A percentile compares a stretch with the other conserved stretches of the same genome.
Evolutionary conservation across 805 yeast genomes (phyloP).

Genomic region (Tetrapisispora iriomotensis): DNA sequence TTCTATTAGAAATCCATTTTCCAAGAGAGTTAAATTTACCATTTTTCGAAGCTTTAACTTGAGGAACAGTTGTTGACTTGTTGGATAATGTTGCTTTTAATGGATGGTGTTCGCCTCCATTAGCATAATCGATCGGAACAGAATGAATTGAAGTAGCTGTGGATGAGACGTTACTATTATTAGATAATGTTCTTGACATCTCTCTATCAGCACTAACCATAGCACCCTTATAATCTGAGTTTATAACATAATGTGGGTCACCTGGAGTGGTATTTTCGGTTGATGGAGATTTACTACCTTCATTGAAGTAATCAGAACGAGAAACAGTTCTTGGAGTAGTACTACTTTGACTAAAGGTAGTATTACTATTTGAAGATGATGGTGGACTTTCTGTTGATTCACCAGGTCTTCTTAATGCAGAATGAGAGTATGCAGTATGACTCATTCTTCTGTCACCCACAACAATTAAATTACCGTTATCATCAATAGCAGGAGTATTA

Average conservation of each 20-base stretch:
- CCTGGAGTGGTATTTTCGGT: not conserved
- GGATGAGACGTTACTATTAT: not conserved
- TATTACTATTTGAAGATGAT: not conserved
- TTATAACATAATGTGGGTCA: not conserved
- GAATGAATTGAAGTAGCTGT: not conserved
- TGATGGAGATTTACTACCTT: not conserved
- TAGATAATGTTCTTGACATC: not conserved
- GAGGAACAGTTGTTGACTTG: not conserved
- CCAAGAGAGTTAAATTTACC: slow-evolving; percentile 1
- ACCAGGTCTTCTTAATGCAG: slow-evolving; percentile 1
- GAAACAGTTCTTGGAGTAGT: not conserved
- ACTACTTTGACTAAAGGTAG: not conserved
- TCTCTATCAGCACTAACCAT: too few relatives aligned
- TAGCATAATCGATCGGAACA: not conserved
- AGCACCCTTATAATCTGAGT: not conserved
- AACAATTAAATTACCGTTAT: slow-evolving; percentile 27
- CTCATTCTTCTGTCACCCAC: slow-evolving; percentile 4
- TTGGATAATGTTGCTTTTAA: not conserved
- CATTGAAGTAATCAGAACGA: not conserved
- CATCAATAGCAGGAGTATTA: slow-evolving; percentile 31
- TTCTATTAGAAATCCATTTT: slow-evolving; percentile 1
- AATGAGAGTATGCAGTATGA: slow-evolving; percentile 1
- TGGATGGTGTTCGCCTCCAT: not conserved
- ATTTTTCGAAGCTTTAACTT: not conserved
- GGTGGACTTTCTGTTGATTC: not conserved